phyloP scores from a whole-genome alignment of 2,329 filamentous ascomycete genomes.

The Colletotrichum sp. region DNA sequence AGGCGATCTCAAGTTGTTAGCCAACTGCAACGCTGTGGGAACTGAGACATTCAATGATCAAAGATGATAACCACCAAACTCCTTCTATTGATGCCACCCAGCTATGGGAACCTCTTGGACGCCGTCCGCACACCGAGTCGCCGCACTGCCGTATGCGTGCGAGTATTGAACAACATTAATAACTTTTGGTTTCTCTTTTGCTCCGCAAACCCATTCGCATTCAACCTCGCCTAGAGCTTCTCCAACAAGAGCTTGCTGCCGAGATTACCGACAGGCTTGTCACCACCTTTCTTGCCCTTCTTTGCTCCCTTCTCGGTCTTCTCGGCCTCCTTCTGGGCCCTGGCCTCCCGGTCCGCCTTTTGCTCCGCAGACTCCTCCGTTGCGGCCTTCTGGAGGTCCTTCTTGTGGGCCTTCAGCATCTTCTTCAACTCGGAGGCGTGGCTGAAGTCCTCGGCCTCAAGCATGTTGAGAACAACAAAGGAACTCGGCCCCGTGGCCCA shows the following conservation, averaged over 20 bases:
- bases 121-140: slow-evolving; percentile 2
- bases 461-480: slow-evolving; percentile 82
- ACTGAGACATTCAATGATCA: not conserved
- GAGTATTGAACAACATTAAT: slow-evolving; percentile 17
- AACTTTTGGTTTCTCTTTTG: slow-evolving; percentile 14
- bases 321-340: slow-evolving; percentile 46
- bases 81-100: slow-evolving; percentile 1
- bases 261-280: slow-evolving; percentile 60
- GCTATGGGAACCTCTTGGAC: slow-evolving; percentile 9
- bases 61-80: not conserved
- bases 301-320: slow-evolving; percentile 44
- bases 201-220: slow-evolving; percentile 3
- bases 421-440: slow-evolving; percentile 71
- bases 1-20: not conserved
- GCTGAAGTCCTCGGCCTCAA: slow-evolving; percentile 77
- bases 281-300: slow-evolving; percentile 44
- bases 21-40: not conserved
- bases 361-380: slow-evolving; percentile 61
- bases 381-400: slow-evolving; percentile 72
- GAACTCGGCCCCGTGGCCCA: slow-evolving; percentile 90
- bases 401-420: slow-evolving; percentile 75
- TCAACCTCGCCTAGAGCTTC: slow-evolving; percentile 46
- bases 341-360: slow-evolving; percentile 55
- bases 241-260: slow-evolving; percentile 67
- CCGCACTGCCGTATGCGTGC: slow-evolving; percentile 1